A percentile compares a stretch with the other conserved stretches of the same genome.
phyloP scores from a whole-genome alignment of 805 yeast genomes.

The Lipomyces yamadae region DNA sequence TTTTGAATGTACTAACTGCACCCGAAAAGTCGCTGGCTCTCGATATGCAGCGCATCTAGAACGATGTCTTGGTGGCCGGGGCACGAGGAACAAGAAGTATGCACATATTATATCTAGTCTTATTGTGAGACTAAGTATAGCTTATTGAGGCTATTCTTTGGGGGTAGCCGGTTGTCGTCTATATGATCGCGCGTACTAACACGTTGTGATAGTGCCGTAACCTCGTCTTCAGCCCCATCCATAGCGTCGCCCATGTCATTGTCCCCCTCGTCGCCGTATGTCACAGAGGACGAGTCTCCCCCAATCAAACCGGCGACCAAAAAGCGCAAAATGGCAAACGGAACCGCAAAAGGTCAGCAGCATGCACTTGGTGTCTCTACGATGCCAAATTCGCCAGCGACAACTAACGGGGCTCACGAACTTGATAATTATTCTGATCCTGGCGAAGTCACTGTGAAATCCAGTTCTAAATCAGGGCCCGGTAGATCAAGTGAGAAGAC shows the following conservation, averaged over 20 bases:
- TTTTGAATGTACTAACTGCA: constrained; percentile 80
- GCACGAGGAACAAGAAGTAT: constrained; percentile 27
- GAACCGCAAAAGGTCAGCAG: constrained; percentile 11
- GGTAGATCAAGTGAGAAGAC: constrained; percentile 23
- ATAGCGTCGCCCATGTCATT: constrained; percentile 32
- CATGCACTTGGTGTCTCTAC: constrained; percentile 12
- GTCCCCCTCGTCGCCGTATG: constrained; percentile 37
- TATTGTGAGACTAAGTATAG: constrained; percentile 1
- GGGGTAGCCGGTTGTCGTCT: neutral
- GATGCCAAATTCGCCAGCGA: constrained; percentile 15
- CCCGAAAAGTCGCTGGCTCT: constrained; percentile 84
- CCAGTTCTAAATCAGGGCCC: neutral
- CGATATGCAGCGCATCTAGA: constrained; percentile 93
- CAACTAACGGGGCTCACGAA: neutral
- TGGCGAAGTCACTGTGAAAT: constrained; percentile 2
- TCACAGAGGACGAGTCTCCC: constrained; percentile 33
- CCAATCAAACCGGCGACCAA: constrained; percentile 21
- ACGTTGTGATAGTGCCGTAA: constrained; percentile 20
- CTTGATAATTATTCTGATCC: constrained; percentile 18
- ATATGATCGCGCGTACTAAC: neutral
- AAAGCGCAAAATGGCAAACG: constrained; percentile 24
- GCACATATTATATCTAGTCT: constrained; percentile 11
- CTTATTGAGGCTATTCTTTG: neutral
- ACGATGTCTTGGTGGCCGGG: constrained; percentile 79
- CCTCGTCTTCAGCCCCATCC: constrained; percentile 18